These are phyloP conservation scores for Millerozyma miso DNA, from an alignment of 805 yeast species.

Conservation along the genomic window DNA sequence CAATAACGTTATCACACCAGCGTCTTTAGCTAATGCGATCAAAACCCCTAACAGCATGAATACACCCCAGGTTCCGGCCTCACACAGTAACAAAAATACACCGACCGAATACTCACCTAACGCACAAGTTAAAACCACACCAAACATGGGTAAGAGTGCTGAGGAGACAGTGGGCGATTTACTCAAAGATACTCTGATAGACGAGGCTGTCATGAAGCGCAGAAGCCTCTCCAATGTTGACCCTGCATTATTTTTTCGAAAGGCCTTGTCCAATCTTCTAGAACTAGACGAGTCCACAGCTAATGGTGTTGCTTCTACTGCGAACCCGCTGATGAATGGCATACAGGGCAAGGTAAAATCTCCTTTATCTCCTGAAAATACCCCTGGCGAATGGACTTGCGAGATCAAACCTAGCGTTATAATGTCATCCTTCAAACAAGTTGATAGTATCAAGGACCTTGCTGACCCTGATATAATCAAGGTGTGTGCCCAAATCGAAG, in stretches of 20 bases:
- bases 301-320: slow-evolving; percentile 10
- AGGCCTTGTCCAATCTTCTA: slow-evolving; percentile 48
- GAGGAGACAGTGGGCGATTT: slow-evolving; percentile 19
- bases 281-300: slow-evolving; percentile 35
- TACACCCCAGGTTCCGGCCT: slow-evolving; percentile 35
- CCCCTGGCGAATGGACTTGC: slow-evolving; percentile 36
- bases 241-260: slow-evolving; percentile 46
- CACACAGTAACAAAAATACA: slow-evolving; percentile 38
- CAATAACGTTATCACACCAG: slow-evolving; percentile 30
- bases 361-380: slow-evolving; percentile 36
- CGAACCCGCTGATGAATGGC: slow-evolving; percentile 7
- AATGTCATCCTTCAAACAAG: slow-evolving; percentile 43
- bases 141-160: slow-evolving; percentile 3
- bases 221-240: slow-evolving; percentile 43
- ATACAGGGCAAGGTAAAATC: slow-evolving; percentile 14
- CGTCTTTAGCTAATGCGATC: slow-evolving; percentile 33
- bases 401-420: slow-evolving; percentile 45
- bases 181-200: slow-evolving; percentile 25
- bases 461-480: slow-evolving; percentile 22
- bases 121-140: slow-evolving; percentile 11
- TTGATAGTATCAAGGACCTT: slow-evolving; percentile 33
- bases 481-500: slow-evolving; percentile 15
- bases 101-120: slow-evolving; percentile 37
- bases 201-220: slow-evolving; percentile 41
- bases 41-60: slow-evolving; percentile 42